Evolutionary conservation across 148 eudicot genomes (phyloP).

Genomic region (Polygonum aviculare): DNA sequence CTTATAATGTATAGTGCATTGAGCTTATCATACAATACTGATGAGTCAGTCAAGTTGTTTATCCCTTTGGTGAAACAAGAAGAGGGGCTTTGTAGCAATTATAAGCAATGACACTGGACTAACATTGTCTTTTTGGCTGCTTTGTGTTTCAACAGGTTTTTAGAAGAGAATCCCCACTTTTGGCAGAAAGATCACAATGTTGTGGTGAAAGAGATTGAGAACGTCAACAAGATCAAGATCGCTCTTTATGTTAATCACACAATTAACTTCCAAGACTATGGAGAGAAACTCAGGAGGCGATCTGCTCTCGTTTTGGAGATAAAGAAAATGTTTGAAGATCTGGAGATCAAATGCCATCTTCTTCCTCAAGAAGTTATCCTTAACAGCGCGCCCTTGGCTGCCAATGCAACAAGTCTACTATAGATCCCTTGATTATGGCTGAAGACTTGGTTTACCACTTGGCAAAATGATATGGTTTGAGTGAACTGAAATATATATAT

Average conservation of each 20-base stretch:
- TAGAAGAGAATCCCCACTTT: constrained; percentile 9
- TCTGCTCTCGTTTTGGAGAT: constrained; percentile 46
- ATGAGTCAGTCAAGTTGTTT: background rate
- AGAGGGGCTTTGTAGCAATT: background rate
- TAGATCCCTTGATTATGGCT: background rate
- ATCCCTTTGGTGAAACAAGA: background rate
- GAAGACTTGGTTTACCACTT: background rate
- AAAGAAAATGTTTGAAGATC: constrained; percentile 64
- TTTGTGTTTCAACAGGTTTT: constrained; percentile 6
- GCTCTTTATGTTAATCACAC: constrained; percentile 54
- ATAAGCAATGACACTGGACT: background rate
- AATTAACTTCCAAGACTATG: constrained; percentile 59
- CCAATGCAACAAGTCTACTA: background rate
- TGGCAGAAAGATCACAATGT: constrained; percentile 60
- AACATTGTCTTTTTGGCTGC: background rate
- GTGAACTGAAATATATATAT: background rate
- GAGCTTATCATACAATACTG: background rate
- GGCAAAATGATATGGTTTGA: background rate
- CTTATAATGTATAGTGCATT: background rate
- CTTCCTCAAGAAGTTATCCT: constrained; percentile 73
- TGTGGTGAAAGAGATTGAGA: constrained; percentile 53
- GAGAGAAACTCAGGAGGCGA: constrained; percentile 42
- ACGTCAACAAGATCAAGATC: constrained; percentile 60
- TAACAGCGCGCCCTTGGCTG: background rate
- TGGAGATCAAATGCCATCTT: constrained; percentile 50